Percentiles rank a stretch among this genome's conserved stretches.
phyloP scores from a whole-genome alignment of 345 rosid species.

The Citrus inodora region DNA sequence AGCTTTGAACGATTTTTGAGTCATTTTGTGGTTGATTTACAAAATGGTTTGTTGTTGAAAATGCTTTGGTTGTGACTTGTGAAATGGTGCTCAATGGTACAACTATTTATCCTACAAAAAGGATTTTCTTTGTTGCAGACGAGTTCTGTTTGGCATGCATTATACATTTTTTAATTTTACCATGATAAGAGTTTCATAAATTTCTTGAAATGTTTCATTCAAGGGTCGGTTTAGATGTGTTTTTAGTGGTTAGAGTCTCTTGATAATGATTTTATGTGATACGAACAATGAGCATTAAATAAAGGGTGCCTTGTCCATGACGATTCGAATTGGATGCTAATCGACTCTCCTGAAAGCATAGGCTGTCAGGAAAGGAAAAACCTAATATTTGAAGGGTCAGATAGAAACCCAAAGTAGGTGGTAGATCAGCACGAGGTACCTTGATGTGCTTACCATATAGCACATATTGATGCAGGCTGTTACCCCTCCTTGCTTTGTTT shows the following conservation, averaged over 20 bases:
- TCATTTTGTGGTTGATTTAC: background rate
- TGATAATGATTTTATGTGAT: background rate
- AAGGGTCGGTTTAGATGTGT: background rate
- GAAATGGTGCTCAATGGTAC: background rate
- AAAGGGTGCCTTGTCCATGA: background rate
- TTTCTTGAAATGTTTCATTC: background rate
- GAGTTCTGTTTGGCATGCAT: background rate
- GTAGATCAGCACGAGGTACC: background rate
- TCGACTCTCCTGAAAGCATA: background rate
- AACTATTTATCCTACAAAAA: background rate
- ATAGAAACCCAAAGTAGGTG: background rate
- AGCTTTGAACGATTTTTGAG: background rate
- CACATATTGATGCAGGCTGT: background rate
- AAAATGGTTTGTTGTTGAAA: background rate
- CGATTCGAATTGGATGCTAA: background rate
- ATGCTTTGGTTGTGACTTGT: background rate
- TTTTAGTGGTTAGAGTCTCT: background rate
- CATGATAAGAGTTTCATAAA: background rate
- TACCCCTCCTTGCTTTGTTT: background rate
- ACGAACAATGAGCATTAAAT: background rate
- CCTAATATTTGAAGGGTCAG: background rate
- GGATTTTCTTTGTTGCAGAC: background rate
- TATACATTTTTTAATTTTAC: background rate
- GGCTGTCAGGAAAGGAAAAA: background rate
- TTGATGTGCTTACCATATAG: background rate